Base-by-base conservation (phyloP, 2,329 filamentous ascomycete species). In the Rhinocladiella similis region DNA sequence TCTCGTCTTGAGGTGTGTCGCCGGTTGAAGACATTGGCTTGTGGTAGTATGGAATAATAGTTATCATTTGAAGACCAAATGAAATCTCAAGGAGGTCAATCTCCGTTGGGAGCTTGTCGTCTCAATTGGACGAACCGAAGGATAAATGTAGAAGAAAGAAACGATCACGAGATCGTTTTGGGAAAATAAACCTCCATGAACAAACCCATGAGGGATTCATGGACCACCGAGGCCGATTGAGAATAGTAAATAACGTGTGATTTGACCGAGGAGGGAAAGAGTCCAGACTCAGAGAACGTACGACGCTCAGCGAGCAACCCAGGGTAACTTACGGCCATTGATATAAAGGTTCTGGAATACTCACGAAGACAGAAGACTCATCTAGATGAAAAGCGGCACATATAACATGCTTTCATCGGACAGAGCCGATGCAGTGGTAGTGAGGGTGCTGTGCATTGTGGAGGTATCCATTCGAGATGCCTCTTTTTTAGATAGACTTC, bases 1-100 rank as follows among this genome's bases (percentile, higher is more conserved):
- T 49, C 16, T 48, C 27, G 12, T 57, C 56, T 42, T 57, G 56
- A 39, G 50, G 38, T 48, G 51, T 48, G 25, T 54, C 38, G 42
- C 45, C 56, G 56, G 46, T 50, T 19, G 56, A 54, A 42, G 59
- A 59, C 59, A 62, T 62, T 46, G 50, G 54, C 51, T n/a, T n/a
- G 22, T 13, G 29, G n/a, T n/a, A 12, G 41, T 46, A 25, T 27
- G 43, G 20, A 13, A 27, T 46, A 10, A 20, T n/a, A 20, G 41
- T 43, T 12, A 10, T 20, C 10, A 20, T 5, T 18, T 16, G n/a
- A 42, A 19, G 41, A 10, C 20, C 22, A 25, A 46, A 46, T 9
- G 43, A 46, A 25, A 46, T 10, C 7, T 25, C 25, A 46, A n/a
- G 19, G 25, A 25, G n/a, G 19, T 22, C 4, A 27, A 14, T 3